Evolutionary conservation across 345 rosid species (phyloP).

Genomic region (Eutrema japonicum): DNA sequence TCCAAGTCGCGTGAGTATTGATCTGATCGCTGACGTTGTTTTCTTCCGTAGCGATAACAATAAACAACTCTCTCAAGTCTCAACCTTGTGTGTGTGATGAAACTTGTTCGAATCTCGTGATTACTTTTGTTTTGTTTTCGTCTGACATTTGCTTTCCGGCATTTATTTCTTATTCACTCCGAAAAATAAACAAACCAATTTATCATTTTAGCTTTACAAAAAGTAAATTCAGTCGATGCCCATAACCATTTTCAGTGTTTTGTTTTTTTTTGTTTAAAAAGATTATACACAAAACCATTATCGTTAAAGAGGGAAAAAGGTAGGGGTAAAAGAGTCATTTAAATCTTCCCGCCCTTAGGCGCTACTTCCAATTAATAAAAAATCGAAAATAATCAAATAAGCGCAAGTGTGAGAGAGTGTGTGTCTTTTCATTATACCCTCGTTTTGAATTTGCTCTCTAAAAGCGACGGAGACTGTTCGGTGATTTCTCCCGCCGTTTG

Average conservation of each 20-base stretch:
- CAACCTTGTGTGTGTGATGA: not conserved
- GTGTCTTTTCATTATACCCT: constrained; percentile 34
- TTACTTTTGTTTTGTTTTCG: not conserved
- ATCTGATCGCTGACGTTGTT: constrained; percentile 28
- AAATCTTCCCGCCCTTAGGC: constrained; percentile 37
- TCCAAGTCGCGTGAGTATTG: constrained; percentile 43
- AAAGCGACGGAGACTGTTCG: constrained; percentile 31
- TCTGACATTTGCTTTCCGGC: constrained; percentile 3
- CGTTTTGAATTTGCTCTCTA: constrained; percentile 27
- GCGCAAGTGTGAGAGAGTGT: not conserved
- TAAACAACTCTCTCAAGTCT: constrained; percentile 14
- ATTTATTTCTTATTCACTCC: not conserved
- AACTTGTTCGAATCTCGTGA: constrained; percentile 19
- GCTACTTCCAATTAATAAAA: constrained; percentile 36
- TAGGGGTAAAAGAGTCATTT: constrained; percentile 12
- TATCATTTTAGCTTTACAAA: not conserved
- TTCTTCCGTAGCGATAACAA: constrained; percentile 19
- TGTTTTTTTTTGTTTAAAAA: not conserved
- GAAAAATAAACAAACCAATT: constrained; percentile 1
- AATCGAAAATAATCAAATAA: not conserved
- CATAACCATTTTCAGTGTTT: not conserved
- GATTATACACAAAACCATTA: not conserved
- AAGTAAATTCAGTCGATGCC: not conserved
- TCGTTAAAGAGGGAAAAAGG: not conserved
- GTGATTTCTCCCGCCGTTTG: constrained; percentile 36